Conservation (phyloP, 2,329 filamentous ascomycete genomes). For the Akanthomyces muscarius region DNA sequence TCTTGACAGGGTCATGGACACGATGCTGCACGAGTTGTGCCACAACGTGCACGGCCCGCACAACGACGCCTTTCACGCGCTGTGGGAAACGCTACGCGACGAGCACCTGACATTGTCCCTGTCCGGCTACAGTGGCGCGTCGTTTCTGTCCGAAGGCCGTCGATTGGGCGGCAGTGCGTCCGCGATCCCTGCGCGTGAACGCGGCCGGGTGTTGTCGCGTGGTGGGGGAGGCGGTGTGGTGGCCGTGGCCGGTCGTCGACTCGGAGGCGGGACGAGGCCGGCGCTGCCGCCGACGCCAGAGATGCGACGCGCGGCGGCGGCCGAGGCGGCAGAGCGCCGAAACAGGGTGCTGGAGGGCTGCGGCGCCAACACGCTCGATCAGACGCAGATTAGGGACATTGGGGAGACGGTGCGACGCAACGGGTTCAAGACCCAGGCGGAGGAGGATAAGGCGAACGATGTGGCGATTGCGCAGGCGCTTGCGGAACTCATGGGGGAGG, state of each 20-base stretch:
- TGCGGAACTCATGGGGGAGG: slow-evolving; percentile 68
- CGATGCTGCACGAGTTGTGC: slow-evolving; percentile 90
- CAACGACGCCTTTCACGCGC: slow-evolving; percentile 72
- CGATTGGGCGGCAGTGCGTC: slow-evolving; percentile 60
- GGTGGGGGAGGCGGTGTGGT: not conserved
- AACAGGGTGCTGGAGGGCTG: slow-evolving; percentile 68
- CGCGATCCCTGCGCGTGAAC: slow-evolving; percentile 54
- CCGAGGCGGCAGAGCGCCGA: slow-evolving; percentile 50
- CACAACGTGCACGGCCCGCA: slow-evolving; percentile 85
- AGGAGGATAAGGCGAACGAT: slow-evolving; percentile 87
- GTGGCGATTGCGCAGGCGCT: slow-evolving; percentile 79
- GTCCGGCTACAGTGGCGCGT: slow-evolving; percentile 88
- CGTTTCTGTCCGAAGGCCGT: slow-evolving; percentile 73
- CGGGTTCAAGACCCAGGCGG: slow-evolving; percentile 77
- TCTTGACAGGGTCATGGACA: slow-evolving; percentile 77
- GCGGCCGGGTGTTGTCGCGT: slow-evolving; percentile 59
- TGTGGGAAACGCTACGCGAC: slow-evolving; percentile 87
- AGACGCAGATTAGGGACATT: slow-evolving; percentile 62
- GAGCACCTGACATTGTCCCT: slow-evolving; percentile 72
- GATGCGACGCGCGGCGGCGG: slow-evolving; percentile 8
- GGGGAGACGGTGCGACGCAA: slow-evolving; percentile 61
- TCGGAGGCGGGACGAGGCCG: slow-evolving; percentile 1
- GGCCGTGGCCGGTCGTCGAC: slow-evolving; percentile 9
- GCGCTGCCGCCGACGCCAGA: not conserved
- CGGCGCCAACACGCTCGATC: slow-evolving; percentile 64